A percentile compares a stretch with the other conserved stretches of the same genome.
Evolutionary conservation across 208 protist genomes (phyloP).

Genomic region (Leishmania guyanensis): DNA sequence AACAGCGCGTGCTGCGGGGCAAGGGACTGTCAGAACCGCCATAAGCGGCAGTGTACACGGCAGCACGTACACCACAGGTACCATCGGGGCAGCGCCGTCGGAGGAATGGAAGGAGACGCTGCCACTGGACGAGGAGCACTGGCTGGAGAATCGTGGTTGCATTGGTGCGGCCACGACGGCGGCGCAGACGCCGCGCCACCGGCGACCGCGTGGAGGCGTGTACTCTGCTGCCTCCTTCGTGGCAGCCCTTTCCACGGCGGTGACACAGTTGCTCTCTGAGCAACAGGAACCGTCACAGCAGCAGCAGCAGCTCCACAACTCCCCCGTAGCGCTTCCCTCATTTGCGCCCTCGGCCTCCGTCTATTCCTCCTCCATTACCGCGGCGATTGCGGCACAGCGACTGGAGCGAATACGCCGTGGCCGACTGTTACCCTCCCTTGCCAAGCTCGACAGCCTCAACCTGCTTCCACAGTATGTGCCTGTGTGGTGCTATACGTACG

Average conservation of each 20-base stretch:
- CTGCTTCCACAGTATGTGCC: constrained; percentile 19
- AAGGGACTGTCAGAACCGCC: background rate
- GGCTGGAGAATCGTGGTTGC: background rate
- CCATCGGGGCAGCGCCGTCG: background rate
- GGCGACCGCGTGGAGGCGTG: constrained; percentile 10
- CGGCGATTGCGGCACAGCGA: constrained; percentile 12
- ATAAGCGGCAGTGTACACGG: background rate
- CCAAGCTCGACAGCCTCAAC: constrained; percentile 28
- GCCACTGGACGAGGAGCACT: background rate
- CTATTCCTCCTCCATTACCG: background rate
- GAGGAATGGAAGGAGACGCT: background rate
- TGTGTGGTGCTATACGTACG: constrained; percentile 42
- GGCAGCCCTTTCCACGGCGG: constrained; percentile 11
- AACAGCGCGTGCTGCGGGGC: background rate
- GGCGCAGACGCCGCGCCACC: background rate
- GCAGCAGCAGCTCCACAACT: background rate
- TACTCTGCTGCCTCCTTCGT: constrained; percentile 27
- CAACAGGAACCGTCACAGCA: background rate
- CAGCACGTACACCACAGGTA: background rate
- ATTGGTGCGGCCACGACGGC: background rate
- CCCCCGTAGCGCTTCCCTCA: background rate
- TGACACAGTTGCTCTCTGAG: constrained; percentile 6
- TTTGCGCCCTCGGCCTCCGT: background rate
- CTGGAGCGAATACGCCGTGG: constrained; percentile 18
- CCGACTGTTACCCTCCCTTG: constrained; percentile 27